Percentiles rank a stretch among this genome's conserved stretches.
These are phyloP conservation scores for Pseudozyma pruni DNA, from an alignment of 1,284 basidiomycete species.

Conservation along the genomic window DNA sequence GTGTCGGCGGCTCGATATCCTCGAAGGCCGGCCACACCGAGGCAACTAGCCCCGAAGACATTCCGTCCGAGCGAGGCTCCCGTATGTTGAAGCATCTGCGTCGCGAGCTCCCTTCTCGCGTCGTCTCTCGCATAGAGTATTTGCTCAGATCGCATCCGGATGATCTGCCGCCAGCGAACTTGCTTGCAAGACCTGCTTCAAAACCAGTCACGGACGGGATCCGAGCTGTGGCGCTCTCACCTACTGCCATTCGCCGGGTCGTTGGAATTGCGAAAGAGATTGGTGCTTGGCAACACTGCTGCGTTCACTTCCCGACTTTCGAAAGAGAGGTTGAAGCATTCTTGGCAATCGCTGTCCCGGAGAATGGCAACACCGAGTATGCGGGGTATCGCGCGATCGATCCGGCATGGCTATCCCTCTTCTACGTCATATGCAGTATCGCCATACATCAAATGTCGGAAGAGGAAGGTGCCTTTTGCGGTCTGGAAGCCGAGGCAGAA, in stretches of 20 bases:
- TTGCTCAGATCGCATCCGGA: constrained; percentile 26
- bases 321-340: constrained; percentile 44
- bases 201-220: constrained; percentile 31
- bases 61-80: constrained; percentile 7
- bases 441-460: constrained; percentile 54
- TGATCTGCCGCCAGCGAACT: constrained; percentile 34
- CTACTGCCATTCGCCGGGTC: constrained; percentile 21
- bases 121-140: constrained; percentile 22
- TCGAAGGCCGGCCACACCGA: constrained; percentile 1
- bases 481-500: constrained; percentile 21
- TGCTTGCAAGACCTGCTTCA: constrained; percentile 25
- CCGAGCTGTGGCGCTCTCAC: constrained; percentile 16
- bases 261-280: constrained; percentile 44
- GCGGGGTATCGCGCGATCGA: constrained; percentile 40
- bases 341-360: constrained; percentile 19
- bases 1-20: constrained; percentile 1
- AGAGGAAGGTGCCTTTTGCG: constrained; percentile 33
- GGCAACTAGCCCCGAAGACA: not conserved
- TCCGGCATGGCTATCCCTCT: constrained; percentile 48
- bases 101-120: constrained; percentile 25
- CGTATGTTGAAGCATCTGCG: constrained; percentile 45
- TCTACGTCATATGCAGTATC: constrained; percentile 49
- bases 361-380: constrained; percentile 9
- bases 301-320: constrained; percentile 50
- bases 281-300: constrained; percentile 53